Conservation (phyloP, 352 stramenopile genomes). For the Phytophthora aleatoria region DNA sequence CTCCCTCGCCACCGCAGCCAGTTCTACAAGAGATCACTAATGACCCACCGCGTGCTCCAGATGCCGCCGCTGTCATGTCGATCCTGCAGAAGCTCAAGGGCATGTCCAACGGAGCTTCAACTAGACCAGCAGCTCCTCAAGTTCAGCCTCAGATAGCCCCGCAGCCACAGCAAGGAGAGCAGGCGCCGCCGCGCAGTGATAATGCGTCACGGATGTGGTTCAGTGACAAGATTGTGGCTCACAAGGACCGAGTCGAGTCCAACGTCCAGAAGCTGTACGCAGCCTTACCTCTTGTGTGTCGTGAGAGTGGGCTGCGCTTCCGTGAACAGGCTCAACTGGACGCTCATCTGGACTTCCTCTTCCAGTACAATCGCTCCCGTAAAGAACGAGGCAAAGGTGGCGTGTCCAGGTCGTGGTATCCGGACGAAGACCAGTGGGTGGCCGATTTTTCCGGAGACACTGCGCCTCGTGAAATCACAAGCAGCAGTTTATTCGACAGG, state of each 20-base stretch:
- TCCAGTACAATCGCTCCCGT: constrained; percentile 83
- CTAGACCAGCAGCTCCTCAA: constrained; percentile 17
- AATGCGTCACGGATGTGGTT: constrained; percentile 85
- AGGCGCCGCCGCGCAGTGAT: constrained; percentile 28
- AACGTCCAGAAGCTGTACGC: constrained; percentile 89
- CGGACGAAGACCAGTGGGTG: constrained; percentile 82
- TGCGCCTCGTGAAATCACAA: constrained; percentile 69
- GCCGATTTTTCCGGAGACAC: constrained; percentile 69
- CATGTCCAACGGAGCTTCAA: constrained; percentile 32
- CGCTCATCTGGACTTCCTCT: constrained; percentile 86
- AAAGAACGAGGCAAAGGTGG: constrained; percentile 85
- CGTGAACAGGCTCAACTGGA: constrained; percentile 78
- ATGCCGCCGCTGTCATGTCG: constrained; percentile 82
- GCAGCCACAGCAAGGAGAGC: constrained; percentile 20
- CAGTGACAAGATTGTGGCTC: constrained; percentile 78
- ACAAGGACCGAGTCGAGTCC: constrained; percentile 86
- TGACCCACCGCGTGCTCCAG: constrained; percentile 53
- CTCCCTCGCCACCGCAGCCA: constrained; percentile 20
- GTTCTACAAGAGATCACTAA: constrained; percentile 59
- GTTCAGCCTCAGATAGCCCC: constrained; percentile 16
- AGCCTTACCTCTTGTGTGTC: constrained; percentile 77
- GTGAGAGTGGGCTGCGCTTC: constrained; percentile 82
- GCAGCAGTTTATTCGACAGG: constrained; percentile 78
- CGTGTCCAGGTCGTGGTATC: constrained; percentile 84
- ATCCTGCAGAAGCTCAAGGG: constrained; percentile 86